A percentile compares a stretch with the other conserved stretches of the same genome.
Conservation (phyloP, 2,329 filamentous ascomycete species). For the Xylaria sp. region DNA sequence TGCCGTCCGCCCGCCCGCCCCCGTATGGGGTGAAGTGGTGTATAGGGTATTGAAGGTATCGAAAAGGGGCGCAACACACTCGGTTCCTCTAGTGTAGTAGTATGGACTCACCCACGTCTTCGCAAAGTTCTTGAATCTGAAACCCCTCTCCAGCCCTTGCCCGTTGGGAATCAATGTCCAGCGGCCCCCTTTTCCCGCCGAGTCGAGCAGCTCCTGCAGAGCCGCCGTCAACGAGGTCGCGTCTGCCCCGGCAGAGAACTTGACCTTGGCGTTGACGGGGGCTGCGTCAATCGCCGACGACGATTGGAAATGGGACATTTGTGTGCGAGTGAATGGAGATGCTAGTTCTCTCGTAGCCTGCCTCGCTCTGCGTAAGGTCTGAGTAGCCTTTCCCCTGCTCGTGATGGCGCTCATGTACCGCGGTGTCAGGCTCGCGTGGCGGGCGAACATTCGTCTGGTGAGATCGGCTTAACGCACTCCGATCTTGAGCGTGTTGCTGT, state of each 20-base stretch:
- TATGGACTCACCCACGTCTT: slow-evolving; percentile 72
- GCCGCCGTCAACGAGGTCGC: slow-evolving; percentile 51
- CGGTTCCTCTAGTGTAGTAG: neutral
- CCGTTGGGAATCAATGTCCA: slow-evolving; percentile 66
- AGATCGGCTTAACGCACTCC: slow-evolving; percentile 18
- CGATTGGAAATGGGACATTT: slow-evolving; percentile 31
- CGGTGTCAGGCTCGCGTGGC: slow-evolving; percentile 28
- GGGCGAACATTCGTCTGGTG: slow-evolving; percentile 31
- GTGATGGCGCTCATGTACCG: slow-evolving; percentile 18
- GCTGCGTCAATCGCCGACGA: slow-evolving; percentile 26
- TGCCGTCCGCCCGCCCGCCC: neutral
- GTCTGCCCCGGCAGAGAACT: slow-evolving; percentile 61
- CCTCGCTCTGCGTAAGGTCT: slow-evolving; percentile 19
- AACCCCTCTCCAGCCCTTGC: slow-evolving; percentile 67
- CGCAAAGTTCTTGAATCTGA: slow-evolving; percentile 73
- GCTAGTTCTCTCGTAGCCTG: slow-evolving; percentile 14
- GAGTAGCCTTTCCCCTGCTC: slow-evolving; percentile 26
- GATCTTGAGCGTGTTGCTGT: neutral
- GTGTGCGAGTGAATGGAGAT: slow-evolving; percentile 13
- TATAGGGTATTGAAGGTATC: neutral
- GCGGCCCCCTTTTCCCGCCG: slow-evolving; percentile 48
- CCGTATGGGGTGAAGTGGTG: neutral
- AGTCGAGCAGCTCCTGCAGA: slow-evolving; percentile 53
- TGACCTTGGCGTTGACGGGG: slow-evolving; percentile 30
- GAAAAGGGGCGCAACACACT: slow-evolving; percentile 8